These are phyloP conservation scores for Corymbia calophylla DNA, from an alignment of 441 rosid species.

Conservation along the genomic window DNA sequence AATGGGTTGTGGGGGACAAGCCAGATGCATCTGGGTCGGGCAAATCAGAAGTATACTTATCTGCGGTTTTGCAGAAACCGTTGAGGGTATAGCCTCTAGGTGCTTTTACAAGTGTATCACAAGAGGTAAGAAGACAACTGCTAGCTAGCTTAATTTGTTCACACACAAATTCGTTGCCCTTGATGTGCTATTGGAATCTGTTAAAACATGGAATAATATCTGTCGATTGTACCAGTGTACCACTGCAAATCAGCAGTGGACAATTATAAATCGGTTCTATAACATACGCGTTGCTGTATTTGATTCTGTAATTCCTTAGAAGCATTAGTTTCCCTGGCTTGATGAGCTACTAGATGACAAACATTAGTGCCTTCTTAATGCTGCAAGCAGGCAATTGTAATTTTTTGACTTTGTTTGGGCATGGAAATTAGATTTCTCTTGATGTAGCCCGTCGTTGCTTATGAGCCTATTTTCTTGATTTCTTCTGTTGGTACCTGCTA, in stretches of 20 bases:
- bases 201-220: slow-evolving; percentile 21
- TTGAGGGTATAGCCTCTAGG: slow-evolving; percentile 26
- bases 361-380: background rate
- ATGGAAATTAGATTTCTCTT: background rate
- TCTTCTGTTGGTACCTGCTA: background rate
- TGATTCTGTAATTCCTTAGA: slow-evolving; percentile 4
- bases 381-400: background rate
- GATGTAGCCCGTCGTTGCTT: background rate
- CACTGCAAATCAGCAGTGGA: slow-evolving; percentile 10
- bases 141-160: background rate
- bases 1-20: slow-evolving; percentile 96
- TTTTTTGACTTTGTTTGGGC: background rate
- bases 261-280: slow-evolving; percentile 3
- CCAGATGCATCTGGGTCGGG: slow-evolving; percentile 36
- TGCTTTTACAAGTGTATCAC: slow-evolving; percentile 12
- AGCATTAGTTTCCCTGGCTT: background rate
- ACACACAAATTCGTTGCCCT: slow-evolving; percentile 4
- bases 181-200: slow-evolving; percentile 14
- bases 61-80: slow-evolving; percentile 94
- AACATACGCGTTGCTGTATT: background rate
- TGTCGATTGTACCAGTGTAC: slow-evolving; percentile 8
- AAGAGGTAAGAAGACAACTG: slow-evolving; percentile 11
- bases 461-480: background rate
- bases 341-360: background rate
- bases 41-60: slow-evolving; percentile 57